Base-by-base conservation (phyloP, 257 asterid genomes). In the Nicotiana knightiana region DNA sequence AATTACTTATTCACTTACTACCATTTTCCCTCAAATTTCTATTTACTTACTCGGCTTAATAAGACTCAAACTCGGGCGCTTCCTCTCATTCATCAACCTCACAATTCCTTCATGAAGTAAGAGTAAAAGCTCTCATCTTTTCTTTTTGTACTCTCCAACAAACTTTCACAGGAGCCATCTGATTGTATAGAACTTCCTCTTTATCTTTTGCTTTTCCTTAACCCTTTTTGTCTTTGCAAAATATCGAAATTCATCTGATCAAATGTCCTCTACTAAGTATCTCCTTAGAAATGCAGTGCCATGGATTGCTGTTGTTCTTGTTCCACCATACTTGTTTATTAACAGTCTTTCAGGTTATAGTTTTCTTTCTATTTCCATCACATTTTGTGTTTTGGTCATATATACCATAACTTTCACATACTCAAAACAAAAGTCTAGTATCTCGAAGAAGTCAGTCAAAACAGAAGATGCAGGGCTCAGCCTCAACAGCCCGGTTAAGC, bases 221-320 rank as follows among this genome's bases (percentile, higher is more conserved):
- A 2, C 18, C 57, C 17, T 53, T 77, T 48, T 11, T 11, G 76
- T 33, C 79, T 32, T 21, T 21, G n/a, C 16, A 26, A 30, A 66
- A 21, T 37, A 48, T 54, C 7, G 57, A 79, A 82, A 53, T 37
- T 37, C 5, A 30, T 24, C 71, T 3, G 30, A 21, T 28, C 73
- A 66, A 18, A 66, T 91, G 93, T 86, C 88, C 81, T 86, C 88
- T 81, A 82, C 84, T 67, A 77, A 70, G 66, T 89, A 77, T 78
- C 82, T 81, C 82, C 83, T 73, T 81, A 84, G 82, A 84, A 86
- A 82, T 57, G 78, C 87, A 70, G 88, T 70, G 65, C 77, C 89
- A 76, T 85, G 88, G 91, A 67, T 87, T 61, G 86, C 86, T 21
- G 24, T 21, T 79, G 61, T 88, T 61, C 67, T 88, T 53, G 39